Percentiles rank a stretch among this genome's conserved stretches.
These are phyloP conservation scores for Xerocomus amazonicus DNA, from an alignment of 1,284 basidiomycete genomes.

Conservation along the genomic window DNA sequence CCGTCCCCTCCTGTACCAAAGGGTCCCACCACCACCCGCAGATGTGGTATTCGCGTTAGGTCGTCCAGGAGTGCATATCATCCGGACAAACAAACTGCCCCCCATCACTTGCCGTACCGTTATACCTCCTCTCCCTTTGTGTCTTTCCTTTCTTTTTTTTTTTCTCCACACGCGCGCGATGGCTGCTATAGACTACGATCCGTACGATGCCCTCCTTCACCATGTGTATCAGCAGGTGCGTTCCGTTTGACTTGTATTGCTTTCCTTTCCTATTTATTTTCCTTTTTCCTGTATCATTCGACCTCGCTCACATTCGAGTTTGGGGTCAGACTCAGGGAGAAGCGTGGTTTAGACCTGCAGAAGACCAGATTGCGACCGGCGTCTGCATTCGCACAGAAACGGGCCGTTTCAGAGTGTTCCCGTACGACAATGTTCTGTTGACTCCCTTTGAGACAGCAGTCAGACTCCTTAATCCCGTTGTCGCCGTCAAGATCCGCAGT, in stretches of 20 bases:
- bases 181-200: conserved; percentile 35
- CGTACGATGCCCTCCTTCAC: conserved; percentile 38
- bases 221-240: conserved; percentile 35
- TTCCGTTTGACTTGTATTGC: neutral
- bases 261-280: neutral
- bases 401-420: conserved; percentile 65
- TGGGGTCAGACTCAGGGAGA: conserved; percentile 49
- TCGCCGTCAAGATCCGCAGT: conserved; percentile 76
- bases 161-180: conserved; percentile 4
- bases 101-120: conserved; percentile 8
- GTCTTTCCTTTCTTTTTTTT: neutral
- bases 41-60: neutral
- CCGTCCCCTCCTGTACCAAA: neutral
- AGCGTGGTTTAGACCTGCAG: conserved; percentile 53
- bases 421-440: conserved; percentile 63
- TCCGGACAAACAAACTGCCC: neutral
- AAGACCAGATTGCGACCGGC: conserved; percentile 48
- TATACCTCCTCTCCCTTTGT: conserved; percentile 7
- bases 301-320: conserved; percentile 3
- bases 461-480: conserved; percentile 69
- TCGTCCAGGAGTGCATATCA: neutral
- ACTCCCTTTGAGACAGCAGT: conserved; percentile 70
- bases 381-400: conserved; percentile 64
- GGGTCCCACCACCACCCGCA: neutral
- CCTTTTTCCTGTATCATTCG: neutral